Percentiles rank a stretch among this genome's conserved stretches.
Evolutionary conservation across 345 rosid species (phyloP).

Genomic region (Aquilaria malaccensis): DNA sequence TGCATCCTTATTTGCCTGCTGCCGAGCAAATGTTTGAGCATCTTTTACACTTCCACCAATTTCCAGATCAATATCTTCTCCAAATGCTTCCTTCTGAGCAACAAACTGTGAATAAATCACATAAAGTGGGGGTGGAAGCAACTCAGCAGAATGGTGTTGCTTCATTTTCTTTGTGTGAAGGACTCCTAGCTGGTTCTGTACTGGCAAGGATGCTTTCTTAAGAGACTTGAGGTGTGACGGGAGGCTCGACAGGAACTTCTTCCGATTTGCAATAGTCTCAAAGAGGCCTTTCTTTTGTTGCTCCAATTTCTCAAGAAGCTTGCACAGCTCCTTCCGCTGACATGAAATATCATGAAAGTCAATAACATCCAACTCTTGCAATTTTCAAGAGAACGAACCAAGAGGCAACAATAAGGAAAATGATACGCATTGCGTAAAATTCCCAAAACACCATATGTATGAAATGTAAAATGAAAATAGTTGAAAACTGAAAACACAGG

Average conservation of each 20-base stretch:
- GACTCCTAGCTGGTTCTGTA: slow-evolving; percentile 77
- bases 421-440: too few relatives aligned
- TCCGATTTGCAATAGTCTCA: slow-evolving; percentile 72
- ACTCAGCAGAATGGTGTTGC: slow-evolving; percentile 75
- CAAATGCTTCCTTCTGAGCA: slow-evolving; percentile 88
- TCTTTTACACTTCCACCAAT: slow-evolving; percentile 72
- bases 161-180: slow-evolving; percentile 64
- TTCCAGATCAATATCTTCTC: slow-evolving; percentile 63
- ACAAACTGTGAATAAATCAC: slow-evolving; percentile 70
- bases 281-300: slow-evolving; percentile 53
- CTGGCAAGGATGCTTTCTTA: slow-evolving; percentile 89
- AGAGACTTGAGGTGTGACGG: slow-evolving; percentile 83
- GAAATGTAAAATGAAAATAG: too few relatives aligned
- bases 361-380: too few relatives aligned
- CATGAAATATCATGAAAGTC: background rate
- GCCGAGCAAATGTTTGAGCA: slow-evolving; percentile 62
- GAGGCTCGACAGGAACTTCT: slow-evolving; percentile 74
- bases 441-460: too few relatives aligned
- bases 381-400: too few relatives aligned
- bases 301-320: slow-evolving; percentile 61
- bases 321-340: slow-evolving; percentile 80
- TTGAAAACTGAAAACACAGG: too few relatives aligned
- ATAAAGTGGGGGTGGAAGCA: slow-evolving; percentile 88
- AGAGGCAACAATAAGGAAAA: too few relatives aligned
- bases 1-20: slow-evolving; percentile 70